phyloP scores from a whole-genome alignment of 2,329 filamentous ascomycete genomes.

The Balansia obtecta region DNA sequence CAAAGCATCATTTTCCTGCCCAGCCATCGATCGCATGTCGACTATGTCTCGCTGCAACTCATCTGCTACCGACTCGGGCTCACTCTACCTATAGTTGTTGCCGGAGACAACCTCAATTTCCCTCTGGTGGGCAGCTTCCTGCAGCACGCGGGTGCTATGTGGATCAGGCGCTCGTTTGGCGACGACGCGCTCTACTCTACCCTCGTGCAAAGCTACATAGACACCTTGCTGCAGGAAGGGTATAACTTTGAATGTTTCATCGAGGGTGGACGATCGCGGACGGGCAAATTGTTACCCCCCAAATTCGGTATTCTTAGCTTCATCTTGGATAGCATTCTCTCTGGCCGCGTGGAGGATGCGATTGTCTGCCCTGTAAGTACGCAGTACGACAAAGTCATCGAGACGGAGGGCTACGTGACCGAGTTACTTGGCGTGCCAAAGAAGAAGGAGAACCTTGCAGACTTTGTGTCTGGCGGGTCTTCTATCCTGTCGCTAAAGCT shows the following conservation, averaged over 20 bases:
- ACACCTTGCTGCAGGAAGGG: conserved; percentile 78
- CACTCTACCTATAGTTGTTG: conserved; percentile 79
- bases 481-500: conserved; percentile 81
- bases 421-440: conserved; percentile 91
- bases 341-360: conserved; percentile 76
- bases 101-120: conserved; percentile 93
- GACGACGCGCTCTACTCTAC: conserved; percentile 84
- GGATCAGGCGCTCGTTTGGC: conserved; percentile 84
- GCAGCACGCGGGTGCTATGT: conserved; percentile 95
- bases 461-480: conserved; percentile 74
- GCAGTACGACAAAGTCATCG: conserved; percentile 98
- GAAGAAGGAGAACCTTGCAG: conserved; percentile 82
- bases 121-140: conserved; percentile 80
- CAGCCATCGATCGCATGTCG: conserved; percentile 88
- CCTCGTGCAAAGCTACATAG: conserved; percentile 92
- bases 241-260: conserved; percentile 98
- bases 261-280: conserved; percentile 84
- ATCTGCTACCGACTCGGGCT: conserved; percentile 92
- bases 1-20: conserved; percentile 94
- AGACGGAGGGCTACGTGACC: conserved; percentile 92
- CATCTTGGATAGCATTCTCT: conserved; percentile 78
- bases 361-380: conserved; percentile 94
- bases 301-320: conserved; percentile 95
- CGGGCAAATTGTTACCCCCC: conserved; percentile 82
- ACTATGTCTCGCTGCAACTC: conserved; percentile 88